Conservation (phyloP, 208 protist species). For the Trypanosoma platydactyli region DNA sequence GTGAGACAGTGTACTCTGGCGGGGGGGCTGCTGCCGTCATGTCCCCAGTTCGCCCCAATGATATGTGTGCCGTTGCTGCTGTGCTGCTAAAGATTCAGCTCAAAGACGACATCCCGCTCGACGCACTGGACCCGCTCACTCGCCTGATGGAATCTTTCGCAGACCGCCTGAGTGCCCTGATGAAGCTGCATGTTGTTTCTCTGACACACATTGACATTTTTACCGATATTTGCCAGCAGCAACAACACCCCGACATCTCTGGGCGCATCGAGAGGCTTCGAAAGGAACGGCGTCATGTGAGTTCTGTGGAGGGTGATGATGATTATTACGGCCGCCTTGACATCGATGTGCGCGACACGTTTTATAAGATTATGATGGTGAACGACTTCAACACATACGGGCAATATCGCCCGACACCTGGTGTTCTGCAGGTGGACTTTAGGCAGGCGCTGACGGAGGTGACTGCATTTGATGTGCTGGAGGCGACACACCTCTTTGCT, state of each 20-base stretch:
- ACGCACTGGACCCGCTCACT: slow-evolving; percentile 48
- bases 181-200: slow-evolving; percentile 50
- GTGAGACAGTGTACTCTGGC: slow-evolving; percentile 30
- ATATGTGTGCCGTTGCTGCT: slow-evolving; percentile 60
- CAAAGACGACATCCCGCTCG: slow-evolving; percentile 50
- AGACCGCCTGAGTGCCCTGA: slow-evolving; percentile 33
- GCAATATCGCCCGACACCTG: slow-evolving; percentile 57
- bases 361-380: slow-evolving; percentile 44
- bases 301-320: slow-evolving; percentile 30
- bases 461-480: slow-evolving; percentile 58
- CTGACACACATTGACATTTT: slow-evolving; percentile 57
- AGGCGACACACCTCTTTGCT: slow-evolving; percentile 59
- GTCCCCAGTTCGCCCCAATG: slow-evolving; percentile 40
- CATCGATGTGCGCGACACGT: slow-evolving; percentile 74
- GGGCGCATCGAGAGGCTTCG: slow-evolving; percentile 36
- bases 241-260: slow-evolving; percentile 55
- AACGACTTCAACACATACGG: slow-evolving; percentile 59
- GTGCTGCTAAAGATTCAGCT: slow-evolving; percentile 41
- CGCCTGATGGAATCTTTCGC: slow-evolving; percentile 63
- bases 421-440: slow-evolving; percentile 69
- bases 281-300: slow-evolving; percentile 24
- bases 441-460: slow-evolving; percentile 52
- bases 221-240: slow-evolving; percentile 36
- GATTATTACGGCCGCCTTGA: slow-evolving; percentile 56
- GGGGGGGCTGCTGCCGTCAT: slow-evolving; percentile 5